Evolutionary conservation across 192 early-diverging fungal genomes (phyloP), one percentile per base, ranked within the genome.

Genomic region (Pilobolus umbonatus): DNA sequence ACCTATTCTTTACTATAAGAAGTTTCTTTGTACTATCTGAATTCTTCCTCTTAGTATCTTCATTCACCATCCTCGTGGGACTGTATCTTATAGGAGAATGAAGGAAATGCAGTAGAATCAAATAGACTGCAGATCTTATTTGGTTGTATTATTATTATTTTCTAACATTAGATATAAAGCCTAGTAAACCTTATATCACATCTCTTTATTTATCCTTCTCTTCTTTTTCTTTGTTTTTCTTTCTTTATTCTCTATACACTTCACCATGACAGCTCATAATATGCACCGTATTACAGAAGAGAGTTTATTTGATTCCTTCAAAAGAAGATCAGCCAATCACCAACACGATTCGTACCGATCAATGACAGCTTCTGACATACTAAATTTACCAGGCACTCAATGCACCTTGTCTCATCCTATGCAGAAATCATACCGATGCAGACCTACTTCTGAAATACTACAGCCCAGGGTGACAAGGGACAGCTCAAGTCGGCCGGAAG

Each of bases 381-480:
- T 65, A 6, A 45, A 17, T 54, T 54, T 62, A 54, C 52, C 52
- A 24, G 47, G 47, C 17, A n/a, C 31, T 7, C 52, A 52, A 31
- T 31, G 50, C 6, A 32, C 24, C 34, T 24, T 36, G 5, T 49
- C 47, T 15, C 19, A 32, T 21, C 21, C 21, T 7, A 32, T 35
- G 35, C 35, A 31, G 21, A 19, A 21, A 34, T 21, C 28, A 36
- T 54, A 34, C 52, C 35, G 31, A 31, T 10, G 21, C 1, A 38
- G 65, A 45, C 65, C 65, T 4, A 48, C 53, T 34, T 67, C 65
- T 29, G 65, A 67, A 24, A 61, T 67, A 22, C 57, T 42, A 32
- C 52, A 51, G 29, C 29, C 24, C 28, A 21, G 39, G 15, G 39
- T 42, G 39, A 42, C 19, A 42, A 42, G 39, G 51, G 36, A 36